phyloP scores from a whole-genome alignment of 768 basidiomycete genomes.

The Brasilioporus rufonigricans region DNA sequence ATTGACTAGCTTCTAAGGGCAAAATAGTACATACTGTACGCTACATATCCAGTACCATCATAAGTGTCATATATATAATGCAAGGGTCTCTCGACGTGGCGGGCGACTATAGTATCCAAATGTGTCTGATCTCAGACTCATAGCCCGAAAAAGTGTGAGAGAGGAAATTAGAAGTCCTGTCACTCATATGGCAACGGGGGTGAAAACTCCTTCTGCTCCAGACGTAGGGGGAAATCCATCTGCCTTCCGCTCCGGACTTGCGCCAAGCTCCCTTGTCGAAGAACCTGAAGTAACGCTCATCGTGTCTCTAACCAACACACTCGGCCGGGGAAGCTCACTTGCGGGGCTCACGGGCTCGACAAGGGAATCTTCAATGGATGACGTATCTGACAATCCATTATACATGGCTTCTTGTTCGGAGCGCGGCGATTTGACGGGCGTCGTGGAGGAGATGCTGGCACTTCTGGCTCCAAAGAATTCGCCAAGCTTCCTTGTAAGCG shows the following conservation, averaged over 20 bases:
- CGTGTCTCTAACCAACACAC: constrained; percentile 31
- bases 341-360: constrained; percentile 34
- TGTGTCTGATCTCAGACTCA: constrained; percentile 8
- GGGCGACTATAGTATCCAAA: constrained; percentile 17
- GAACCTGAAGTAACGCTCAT: constrained; percentile 27
- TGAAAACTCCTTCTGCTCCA: constrained; percentile 19
- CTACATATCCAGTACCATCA: constrained; percentile 20
- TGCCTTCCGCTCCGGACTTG: constrained; percentile 30
- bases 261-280: constrained; percentile 24
- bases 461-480: constrained; percentile 63
- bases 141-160: constrained; percentile 2
- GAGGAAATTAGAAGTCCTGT: constrained; percentile 17
- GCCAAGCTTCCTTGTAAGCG: constrained; percentile 64
- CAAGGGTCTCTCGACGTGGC: constrained; percentile 1
- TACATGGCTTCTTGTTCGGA: constrained; percentile 26
- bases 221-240: constrained; percentile 11
- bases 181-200: constrained; percentile 31
- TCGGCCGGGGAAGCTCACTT: constrained; percentile 25
- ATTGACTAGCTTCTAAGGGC: constrained; percentile 23
- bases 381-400: constrained; percentile 33
- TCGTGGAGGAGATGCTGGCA: constrained; percentile 48
- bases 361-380: constrained; percentile 37
- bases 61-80: constrained; percentile 11
- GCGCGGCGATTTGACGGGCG: constrained; percentile 24
- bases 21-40: constrained; percentile 27